phyloP scores from a whole-genome alignment of 345 rosid genomes.

The Citrus hindsii region DNA sequence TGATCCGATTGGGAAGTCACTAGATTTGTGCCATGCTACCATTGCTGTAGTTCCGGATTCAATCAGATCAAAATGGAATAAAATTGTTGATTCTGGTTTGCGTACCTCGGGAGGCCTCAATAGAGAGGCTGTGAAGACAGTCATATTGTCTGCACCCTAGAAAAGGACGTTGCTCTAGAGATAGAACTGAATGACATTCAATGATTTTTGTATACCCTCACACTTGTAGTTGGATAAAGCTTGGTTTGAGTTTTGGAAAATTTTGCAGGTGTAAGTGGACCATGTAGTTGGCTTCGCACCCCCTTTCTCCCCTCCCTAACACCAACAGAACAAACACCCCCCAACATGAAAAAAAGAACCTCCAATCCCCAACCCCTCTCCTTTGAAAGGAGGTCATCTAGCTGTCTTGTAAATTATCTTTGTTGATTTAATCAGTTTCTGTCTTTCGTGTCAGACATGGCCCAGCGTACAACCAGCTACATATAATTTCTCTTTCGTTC shows the following conservation, averaged over 20 bases:
- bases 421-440: background rate
- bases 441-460: background rate
- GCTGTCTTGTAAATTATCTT: background rate
- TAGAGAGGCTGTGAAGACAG: background rate
- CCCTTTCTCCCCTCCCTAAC: too few species aligned
- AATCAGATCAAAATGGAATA: background rate
- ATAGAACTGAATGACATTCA: background rate
- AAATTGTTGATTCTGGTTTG: background rate
- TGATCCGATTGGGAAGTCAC: background rate
- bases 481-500: background rate
- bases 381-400: too few species aligned
- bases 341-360: too few species aligned
- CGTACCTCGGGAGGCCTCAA: background rate
- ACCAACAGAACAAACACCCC: too few species aligned
- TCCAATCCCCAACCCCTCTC: too few species aligned
- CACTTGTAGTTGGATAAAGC: background rate
- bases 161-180: background rate
- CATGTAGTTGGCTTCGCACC: background rate
- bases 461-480: background rate
- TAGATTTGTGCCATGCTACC: background rate
- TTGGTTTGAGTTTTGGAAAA: background rate
- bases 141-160: background rate
- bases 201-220: background rate
- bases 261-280: background rate
- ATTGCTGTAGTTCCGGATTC: background rate